Evolutionary conservation across 2,329 filamentous ascomycete genomes (phyloP).

Genomic region (Diaporthe eres): DNA sequence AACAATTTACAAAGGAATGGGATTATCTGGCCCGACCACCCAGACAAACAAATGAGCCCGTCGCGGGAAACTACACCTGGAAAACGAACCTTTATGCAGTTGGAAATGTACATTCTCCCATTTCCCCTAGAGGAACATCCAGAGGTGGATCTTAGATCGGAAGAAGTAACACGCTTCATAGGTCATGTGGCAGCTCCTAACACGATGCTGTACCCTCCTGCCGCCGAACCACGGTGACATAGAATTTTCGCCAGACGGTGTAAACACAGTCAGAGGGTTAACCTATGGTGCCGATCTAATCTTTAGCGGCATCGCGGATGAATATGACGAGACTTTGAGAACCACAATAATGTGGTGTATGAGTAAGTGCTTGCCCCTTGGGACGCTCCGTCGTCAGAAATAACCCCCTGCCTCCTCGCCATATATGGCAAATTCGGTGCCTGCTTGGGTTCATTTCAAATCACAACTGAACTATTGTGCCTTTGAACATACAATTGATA

Average conservation of each 20-base stretch:
- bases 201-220: not conserved
- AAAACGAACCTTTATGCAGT: conserved; percentile 6
- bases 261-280: not conserved
- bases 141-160: not conserved
- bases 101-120: not conserved
- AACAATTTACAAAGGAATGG: conserved; percentile 16
- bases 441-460: too few species aligned
- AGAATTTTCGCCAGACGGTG: not conserved
- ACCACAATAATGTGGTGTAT: conserved; percentile 1
- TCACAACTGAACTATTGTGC: not conserved
- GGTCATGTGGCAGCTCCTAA: conserved; percentile 23
- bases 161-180: not conserved
- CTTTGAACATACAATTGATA: not conserved
- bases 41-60: not conserved
- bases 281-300: not conserved
- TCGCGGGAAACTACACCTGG: not conserved
- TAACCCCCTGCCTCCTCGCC: rapidly evolving
- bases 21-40: not conserved
- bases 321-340: not conserved
- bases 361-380: not conserved
- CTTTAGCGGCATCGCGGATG: not conserved
- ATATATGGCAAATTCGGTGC: not conserved
- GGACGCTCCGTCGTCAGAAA: too few species aligned
- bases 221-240: not conserved
- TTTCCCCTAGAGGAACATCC: not conserved